phyloP scores from a whole-genome alignment of 176 grass and related monocot species.

The Bonia amplexicaulis region DNA sequence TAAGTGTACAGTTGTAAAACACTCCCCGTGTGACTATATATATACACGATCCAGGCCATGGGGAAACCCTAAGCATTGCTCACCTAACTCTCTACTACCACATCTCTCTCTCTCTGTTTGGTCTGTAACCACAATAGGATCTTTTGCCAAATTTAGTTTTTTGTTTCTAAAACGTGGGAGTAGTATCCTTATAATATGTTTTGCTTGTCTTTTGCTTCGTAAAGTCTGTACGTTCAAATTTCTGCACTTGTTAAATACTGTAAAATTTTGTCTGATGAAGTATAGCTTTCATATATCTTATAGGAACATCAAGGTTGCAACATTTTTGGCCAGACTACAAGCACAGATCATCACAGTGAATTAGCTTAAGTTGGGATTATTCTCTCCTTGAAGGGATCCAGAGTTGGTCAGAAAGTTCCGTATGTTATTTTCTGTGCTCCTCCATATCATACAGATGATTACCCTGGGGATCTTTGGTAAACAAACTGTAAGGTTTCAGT shows the following conservation, averaged over 20 bases:
- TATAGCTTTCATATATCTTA: neutral
- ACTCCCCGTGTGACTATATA: no score
- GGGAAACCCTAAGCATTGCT: no score
- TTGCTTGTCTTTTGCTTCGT: neutral
- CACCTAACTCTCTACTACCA: no score
- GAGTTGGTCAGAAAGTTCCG: slow-evolving; percentile 45
- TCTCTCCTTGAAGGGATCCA: slow-evolving; percentile 53
- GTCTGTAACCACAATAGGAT: no score
- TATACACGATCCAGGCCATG: no score
- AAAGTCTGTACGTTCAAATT: neutral
- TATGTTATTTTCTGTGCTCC: slow-evolving; percentile 89
- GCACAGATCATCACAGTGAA: slow-evolving; percentile 73
- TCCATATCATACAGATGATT: slow-evolving; percentile 69
- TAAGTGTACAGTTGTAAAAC: no score
- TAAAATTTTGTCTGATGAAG: neutral
- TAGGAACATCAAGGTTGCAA: slow-evolving; percentile 74
- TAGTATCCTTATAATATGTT: neutral
- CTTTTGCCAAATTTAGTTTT: neutral
- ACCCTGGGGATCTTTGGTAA: slow-evolving; percentile 74
- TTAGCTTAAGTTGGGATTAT: slow-evolving; percentile 58
- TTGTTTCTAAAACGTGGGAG: neutral
- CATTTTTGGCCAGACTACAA: slow-evolving; percentile 75
- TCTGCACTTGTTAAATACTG: neutral
- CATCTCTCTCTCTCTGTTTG: no score
- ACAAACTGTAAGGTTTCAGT: neutral